Evolutionary conservation across 2,329 filamentous ascomycete genomes (phyloP), one percentile per base, ranked within the genome.

Genomic region (Ophiognomonia clavigignenti-juglandacearum): DNA sequence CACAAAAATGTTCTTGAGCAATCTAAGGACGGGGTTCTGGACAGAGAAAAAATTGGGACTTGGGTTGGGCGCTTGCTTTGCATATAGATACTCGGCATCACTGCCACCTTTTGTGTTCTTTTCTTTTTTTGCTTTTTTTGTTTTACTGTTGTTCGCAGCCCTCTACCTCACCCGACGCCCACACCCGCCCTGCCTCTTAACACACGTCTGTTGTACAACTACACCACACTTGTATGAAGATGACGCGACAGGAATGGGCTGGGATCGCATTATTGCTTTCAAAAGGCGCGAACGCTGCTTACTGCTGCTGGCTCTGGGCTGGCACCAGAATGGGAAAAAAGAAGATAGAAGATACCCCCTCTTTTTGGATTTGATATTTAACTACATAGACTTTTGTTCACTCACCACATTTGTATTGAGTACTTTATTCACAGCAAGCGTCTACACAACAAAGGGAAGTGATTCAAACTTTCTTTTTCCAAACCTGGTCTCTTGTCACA

Each of bases 261-360:
- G 26, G 13, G 35, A 47, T 16, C 35, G 19, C 24, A 39, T 50
- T 51, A 51, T 47, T 47, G 26, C 44, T 43, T 50, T 47, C 50
- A 52, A 13, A 29, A 31, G 20, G 53, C 55, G 24, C 24, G 6
- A 10, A 6, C 24, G 24, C 24, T 26, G 24, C 24, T 26, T 26
- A 10, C 24, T 26, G 24, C 24, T 26, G 24, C 24, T 54, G 55
- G 53, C 54, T 54, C 58, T 58, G 57, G 58, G 50, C 60, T 59
- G 60, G 59, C 52, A 57, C 60, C 59, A 58, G 55, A 54, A 42
- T 38, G 45, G 29, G 43, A 29, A 39, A 38, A 29, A 39, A 38
- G 34, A 55, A 52, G 48, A 55, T 56, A 56, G 56, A 61, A 58
- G 59, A 62, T 62, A 62, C 60, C 60, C 59, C 54, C 52, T 47